Evolutionary conservation across 2,329 filamentous ascomycete genomes (phyloP).

Genomic region (Thelonectria rubi): DNA sequence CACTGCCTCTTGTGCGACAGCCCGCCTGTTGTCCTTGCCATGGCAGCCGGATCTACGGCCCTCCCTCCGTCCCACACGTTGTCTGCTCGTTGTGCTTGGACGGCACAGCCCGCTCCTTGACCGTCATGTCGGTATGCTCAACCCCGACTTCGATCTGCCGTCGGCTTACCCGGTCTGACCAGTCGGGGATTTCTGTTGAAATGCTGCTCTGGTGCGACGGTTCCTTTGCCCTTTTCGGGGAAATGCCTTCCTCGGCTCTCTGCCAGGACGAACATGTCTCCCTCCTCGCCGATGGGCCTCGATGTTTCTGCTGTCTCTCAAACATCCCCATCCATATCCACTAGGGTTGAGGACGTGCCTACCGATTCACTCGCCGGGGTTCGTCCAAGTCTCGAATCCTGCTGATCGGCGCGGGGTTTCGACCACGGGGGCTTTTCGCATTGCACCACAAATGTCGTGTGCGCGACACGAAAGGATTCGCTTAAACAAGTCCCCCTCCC

Average conservation of each 20-base stretch:
- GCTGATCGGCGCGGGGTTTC: constrained; percentile 13
- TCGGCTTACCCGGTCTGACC: constrained; percentile 15
- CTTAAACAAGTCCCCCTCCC: constrained; percentile 2
- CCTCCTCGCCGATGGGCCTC: background rate
- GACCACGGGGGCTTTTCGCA: background rate
- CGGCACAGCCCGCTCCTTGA: constrained; percentile 13
- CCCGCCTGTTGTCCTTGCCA: constrained; percentile 10
- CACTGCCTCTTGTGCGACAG: constrained; percentile 33
- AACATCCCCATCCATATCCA: background rate
- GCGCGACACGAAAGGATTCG: background rate
- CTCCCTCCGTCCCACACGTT: constrained; percentile 14
- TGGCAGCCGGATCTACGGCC: constrained; percentile 24
- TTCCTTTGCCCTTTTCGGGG: constrained; percentile 12
- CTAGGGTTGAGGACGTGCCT: background rate
- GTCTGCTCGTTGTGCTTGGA: background rate
- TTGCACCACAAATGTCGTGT: constrained; percentile 13
- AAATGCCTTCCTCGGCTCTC: constrained; percentile 1
- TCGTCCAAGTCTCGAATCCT: background rate
- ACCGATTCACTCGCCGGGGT: background rate
- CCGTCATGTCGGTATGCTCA: constrained; percentile 2
- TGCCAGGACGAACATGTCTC: too few relatives aligned
- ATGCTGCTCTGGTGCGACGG: constrained; percentile 17
- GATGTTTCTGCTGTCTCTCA: background rate
- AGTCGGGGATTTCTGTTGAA: constrained; percentile 30
- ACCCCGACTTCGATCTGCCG: constrained; percentile 15